Conservation (phyloP, 2,329 filamentous ascomycete genomes). For the Akanthomyces muscarius region DNA sequence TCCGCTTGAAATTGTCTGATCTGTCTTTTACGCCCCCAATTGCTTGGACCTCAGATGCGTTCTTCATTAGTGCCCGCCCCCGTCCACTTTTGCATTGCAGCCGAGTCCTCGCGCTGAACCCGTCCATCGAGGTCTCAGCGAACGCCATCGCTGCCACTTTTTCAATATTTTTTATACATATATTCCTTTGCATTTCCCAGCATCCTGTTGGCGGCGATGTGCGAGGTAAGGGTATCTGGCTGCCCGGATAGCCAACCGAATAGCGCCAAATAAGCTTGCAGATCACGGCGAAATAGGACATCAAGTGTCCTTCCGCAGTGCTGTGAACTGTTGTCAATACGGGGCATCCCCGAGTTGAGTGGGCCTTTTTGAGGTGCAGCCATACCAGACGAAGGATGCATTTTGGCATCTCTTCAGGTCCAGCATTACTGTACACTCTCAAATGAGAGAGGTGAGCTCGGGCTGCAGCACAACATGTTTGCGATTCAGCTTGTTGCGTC, state of each 20-base stretch:
- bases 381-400: background rate
- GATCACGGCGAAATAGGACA: background rate
- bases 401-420: background rate
- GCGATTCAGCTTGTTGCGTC: background rate
- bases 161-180: background rate
- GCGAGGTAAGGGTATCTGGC: background rate
- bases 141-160: background rate
- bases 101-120: background rate
- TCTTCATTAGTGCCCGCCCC: background rate
- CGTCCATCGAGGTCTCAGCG: background rate
- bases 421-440: background rate
- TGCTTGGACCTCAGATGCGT: background rate
- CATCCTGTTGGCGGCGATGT: background rate
- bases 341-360: background rate
- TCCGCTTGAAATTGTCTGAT: background rate
- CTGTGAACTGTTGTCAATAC: background rate
- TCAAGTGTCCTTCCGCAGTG: background rate
- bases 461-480: background rate
- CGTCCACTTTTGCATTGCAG: background rate
- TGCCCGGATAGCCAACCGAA: background rate
- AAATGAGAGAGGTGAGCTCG: background rate
- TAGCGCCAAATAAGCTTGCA: background rate
- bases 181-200: background rate
- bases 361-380: background rate
- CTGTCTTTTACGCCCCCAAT: conserved; percentile 10